These are phyloP conservation scores for Cytospora chrysosperma DNA, from an alignment of 2,329 filamentous ascomycete genomes.

Conservation along the genomic window DNA sequence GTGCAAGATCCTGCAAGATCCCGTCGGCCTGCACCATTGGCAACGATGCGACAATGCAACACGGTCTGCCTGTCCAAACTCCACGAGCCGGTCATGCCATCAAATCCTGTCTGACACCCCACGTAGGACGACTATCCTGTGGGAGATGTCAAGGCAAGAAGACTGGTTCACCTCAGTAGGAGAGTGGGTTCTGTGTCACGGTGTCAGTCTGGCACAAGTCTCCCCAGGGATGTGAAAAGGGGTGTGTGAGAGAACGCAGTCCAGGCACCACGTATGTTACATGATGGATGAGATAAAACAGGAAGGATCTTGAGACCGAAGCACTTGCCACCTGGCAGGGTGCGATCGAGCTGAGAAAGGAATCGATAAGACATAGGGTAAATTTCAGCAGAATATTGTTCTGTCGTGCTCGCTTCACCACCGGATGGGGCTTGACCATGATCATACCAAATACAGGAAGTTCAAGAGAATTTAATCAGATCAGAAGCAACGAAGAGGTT, in stretches of 20 bases:
- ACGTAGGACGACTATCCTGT: constrained; percentile 4
- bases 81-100: not conserved
- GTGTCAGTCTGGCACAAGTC: constrained; percentile 1
- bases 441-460: not conserved
- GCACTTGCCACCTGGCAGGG: not conserved
- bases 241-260: no score
- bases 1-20: constrained; percentile 22
- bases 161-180: not conserved
- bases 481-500: not conserved
- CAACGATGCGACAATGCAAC: not conserved
- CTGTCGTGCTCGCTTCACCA: not conserved
- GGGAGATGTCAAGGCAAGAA: not conserved
- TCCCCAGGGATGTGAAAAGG: not conserved
- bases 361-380: not conserved
- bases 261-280: not conserved
- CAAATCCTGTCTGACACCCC: constrained; percentile 10
- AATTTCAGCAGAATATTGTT: not conserved
- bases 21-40: constrained; percentile 10
- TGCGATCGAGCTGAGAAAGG: not conserved
- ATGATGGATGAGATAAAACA: not conserved
- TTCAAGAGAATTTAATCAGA: not conserved
- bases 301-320: not conserved
- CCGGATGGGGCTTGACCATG: not conserved
- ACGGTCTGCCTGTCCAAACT: not conserved
- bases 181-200: not conserved